These are phyloP conservation scores for Papiliotrema flavescens DNA, from an alignment of 1,284 basidiomycete genomes.

Conservation along the genomic window DNA sequence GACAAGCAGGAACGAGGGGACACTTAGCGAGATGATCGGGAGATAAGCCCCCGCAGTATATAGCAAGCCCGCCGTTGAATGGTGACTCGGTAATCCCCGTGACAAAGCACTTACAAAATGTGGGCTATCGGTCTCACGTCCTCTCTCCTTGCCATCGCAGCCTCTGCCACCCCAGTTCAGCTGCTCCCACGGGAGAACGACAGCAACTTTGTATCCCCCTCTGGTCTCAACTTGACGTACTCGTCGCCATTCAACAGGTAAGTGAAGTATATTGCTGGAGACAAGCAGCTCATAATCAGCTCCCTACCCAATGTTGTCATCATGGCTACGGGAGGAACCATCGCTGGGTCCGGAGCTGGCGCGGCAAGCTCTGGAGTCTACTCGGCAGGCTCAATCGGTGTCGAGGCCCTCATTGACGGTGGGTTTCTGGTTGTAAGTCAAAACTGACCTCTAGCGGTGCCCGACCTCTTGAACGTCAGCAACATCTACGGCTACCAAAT, in stretches of 20 bases:
- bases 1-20: too few species aligned
- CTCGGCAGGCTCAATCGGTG: constrained; percentile 20
- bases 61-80: too few species aligned
- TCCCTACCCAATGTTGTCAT: constrained; percentile 24
- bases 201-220: constrained; percentile 4
- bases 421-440: background rate
- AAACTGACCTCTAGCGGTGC: constrained; percentile 17
- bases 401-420: constrained; percentile 21
- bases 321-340: constrained; percentile 32
- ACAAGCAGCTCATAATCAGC: background rate
- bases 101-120: too few species aligned
- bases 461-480: constrained; percentile 24
- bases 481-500: constrained; percentile 31
- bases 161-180: background rate
- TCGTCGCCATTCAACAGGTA: constrained; percentile 16
- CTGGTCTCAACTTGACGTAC: constrained; percentile 23
- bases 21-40: too few species aligned
- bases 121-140: too few species aligned
- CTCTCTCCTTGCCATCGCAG: background rate
- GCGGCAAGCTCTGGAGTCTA: constrained; percentile 14
- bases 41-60: too few species aligned
- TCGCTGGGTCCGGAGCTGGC: constrained; percentile 21
- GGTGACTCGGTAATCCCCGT: too few species aligned
- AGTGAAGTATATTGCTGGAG: background rate
- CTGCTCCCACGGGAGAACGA: background rate